Base-by-base conservation (phyloP, 2,329 filamentous ascomycete genomes). In the Cercospora sesami region DNA sequence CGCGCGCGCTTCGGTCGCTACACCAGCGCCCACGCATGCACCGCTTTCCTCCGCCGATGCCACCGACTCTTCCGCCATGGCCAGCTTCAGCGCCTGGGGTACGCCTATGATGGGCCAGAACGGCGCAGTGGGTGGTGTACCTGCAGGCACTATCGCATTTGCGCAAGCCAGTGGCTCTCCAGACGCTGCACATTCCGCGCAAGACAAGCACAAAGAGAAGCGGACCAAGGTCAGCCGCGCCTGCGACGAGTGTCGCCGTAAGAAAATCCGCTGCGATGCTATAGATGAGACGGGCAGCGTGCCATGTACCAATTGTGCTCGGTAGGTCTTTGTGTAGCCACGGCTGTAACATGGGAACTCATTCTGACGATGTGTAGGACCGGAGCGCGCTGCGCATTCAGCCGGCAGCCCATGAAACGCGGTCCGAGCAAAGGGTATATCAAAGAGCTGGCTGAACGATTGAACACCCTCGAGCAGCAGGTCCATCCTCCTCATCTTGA, bases 371-470 rank as follows among this genome's bases (percentile, higher is more conserved):
- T n/a, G 3, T 23, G 2, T 31, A 65, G 63, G 42, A 89, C 91
- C 7, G 86, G 87, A n/a, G 86, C 89, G n/a, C 83, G 84, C 23
- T 97, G 93, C 80, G 86, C 93, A 21, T 97, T 96, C 77, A 96
- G 91, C 79, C 87, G 93, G 61, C 90, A 95, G 64, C 93, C 92
- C 0, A 92, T 95, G 84, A 96, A 79, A 74, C 68, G 77, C 48
- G 93, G 93, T 1, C 93, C 93, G 2, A 95, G 91, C 77, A 97
- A 96, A 86, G 93, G 93, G 16, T 96, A 96, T 75, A 97, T 97
- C 78, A 96, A 96, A 78, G 93, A 96, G 78, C 86, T 97, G 23
- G 92, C 93, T 26, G 93, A 96, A 76, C 86, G 93, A 28, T 88
- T 97, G 68, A 89, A 94, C 74, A 90, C 87, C 53, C 89, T 97